Base-by-base conservation (phyloP, 108 stramenopile genomes). In the Cyclostephanos invisitatus region DNA sequence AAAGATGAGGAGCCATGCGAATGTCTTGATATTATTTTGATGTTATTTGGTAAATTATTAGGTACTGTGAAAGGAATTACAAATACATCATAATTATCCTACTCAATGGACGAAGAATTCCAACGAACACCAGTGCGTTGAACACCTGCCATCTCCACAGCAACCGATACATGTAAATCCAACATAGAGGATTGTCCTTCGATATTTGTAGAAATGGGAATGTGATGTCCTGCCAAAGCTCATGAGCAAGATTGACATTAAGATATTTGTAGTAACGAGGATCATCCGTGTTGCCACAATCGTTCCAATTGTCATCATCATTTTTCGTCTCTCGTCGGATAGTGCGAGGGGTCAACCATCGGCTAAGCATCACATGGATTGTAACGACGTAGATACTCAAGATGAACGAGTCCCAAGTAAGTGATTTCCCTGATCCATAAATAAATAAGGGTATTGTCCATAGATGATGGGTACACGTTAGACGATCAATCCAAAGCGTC, bases 391-490 rank as follows among this genome's bases (percentile, higher is more conserved):
- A 58, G 8, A 75, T 14, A 55, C 88, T 89, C 57, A 93, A 76
- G 11, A 64, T 47, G 50, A 81, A 80, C 15, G 87, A 77, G 21
- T 80, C 61, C 3, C 83, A 36, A 32, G 59, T 22, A 44, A 85
- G 77, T 6, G 47, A 11, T 25, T 77, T 79, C 22, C 77, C 72
- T 10, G 67, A 62, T 4, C 78, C 85, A 65, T 81, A 89, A 14
- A 91, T 17, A 7, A 88, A 67, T 17, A 94, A 37, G 24, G 92
- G 92, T n/a, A 94, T 88, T 8, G 90, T 91, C 92, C 92, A 94
- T 10, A 94, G 56, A 68, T 94, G 92, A 82, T 94, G 92, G 10
- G 85, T 84, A 61, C 83, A 86, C 14, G 92, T 91, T 10, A 91
- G 72, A 28, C 82, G 61, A 68, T 76, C 83, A 24, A 78, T 54